Evolutionary conservation across 1,139 yeast species (phyloP), one percentile per base, ranked within the genome.

Genomic region (Chernovozyma aurita): DNA sequence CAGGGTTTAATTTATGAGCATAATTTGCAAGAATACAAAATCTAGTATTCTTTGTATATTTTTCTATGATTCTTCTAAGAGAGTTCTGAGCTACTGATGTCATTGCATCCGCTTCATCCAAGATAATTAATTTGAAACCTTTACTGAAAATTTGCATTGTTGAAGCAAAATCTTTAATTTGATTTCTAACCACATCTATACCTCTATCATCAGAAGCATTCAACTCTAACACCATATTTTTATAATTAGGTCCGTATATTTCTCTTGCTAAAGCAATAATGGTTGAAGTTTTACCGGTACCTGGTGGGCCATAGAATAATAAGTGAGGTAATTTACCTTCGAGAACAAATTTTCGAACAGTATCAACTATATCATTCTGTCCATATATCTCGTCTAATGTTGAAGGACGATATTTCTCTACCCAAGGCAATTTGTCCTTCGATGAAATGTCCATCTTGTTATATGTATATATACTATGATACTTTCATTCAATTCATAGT

Each of bases 21-120:
- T 94, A 94, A 56, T 94, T 94, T 39, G 98, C 98, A 50, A 94
- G 70, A 33, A 94, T 90, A 63, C 98, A 92, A 61, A 94, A 94
- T 45, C 99, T 75, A 14, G 97, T 90, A 59, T 90, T 90, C 52
- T 86, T 85, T 20, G 98, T 90, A 55, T 87, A 92, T 55, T 86
- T 88, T 58, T 94, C 99, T 58, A 94, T 94, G 47, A 76, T 78
- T 42, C 99, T 69, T 59, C 99, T 76, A 45, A 94, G 67, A 1
- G 98, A 96, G 56, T 92, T 92, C 58, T 94, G 96, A 0, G 99
- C 98, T 8, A 85, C 95, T 42, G 85, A 81, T 2, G 99, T 92
- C 98, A 94, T 94, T 31, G 98, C 95, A 61, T 94, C 98, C 0
- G 98, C 98, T 63, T 94, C 99, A 63, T 94, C 99, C 46, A 94